Conservation (phyloP, 192 early-diverging fungal species). For the Dispira simplex region DNA sequence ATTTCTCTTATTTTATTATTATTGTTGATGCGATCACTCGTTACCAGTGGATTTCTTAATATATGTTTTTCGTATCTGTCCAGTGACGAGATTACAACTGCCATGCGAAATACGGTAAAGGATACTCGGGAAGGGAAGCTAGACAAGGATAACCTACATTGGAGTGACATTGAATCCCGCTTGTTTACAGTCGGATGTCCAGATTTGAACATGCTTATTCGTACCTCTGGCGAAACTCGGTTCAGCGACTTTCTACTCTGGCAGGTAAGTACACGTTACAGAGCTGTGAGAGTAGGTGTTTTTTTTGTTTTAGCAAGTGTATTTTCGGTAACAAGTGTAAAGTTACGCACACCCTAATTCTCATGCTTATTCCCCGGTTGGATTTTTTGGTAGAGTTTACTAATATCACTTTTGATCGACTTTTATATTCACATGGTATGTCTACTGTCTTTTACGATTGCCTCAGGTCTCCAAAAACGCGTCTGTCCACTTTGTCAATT, state of each 20-base stretch:
- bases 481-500: conserved; percentile 77
- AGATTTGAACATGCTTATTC: conserved; percentile 72
- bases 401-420: neutral
- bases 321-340: neutral
- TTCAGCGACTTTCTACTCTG: conserved; percentile 92
- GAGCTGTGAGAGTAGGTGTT: neutral
- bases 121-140: conserved; percentile 39
- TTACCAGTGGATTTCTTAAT: conserved; percentile 37
- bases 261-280: conserved; percentile 38
- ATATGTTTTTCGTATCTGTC: conserved; percentile 88
- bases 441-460: neutral
- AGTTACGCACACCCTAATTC: neutral
- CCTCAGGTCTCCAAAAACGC: conserved; percentile 31
- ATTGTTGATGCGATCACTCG: too few relatives aligned
- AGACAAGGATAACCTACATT: conserved; percentile 17
- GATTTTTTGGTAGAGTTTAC: neutral
- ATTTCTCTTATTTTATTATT: too few relatives aligned
- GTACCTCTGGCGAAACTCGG: conserved; percentile 91
- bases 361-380: neutral
- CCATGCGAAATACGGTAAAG: conserved; percentile 37
- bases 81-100: conserved; percentile 74
- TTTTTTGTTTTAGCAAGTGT: neutral
- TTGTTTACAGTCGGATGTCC: conserved; percentile 48
- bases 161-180: conserved; percentile 28
- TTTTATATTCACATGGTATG: neutral